phyloP scores from a whole-genome alignment of 2,329 filamentous ascomycete species.

The Cucurbitaria berberidis region DNA sequence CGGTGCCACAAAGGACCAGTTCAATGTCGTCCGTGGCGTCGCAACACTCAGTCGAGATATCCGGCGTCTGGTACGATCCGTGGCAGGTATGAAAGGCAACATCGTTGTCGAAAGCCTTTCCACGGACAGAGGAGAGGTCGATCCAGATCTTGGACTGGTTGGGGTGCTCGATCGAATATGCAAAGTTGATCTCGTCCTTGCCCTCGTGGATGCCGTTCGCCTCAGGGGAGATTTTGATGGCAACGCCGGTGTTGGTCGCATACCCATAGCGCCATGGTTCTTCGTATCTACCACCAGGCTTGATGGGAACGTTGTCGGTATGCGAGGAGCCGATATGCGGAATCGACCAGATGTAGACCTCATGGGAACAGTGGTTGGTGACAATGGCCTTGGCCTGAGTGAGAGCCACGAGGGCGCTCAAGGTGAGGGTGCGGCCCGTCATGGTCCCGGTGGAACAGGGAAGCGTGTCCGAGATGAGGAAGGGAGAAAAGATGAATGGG shows the following conservation, averaged over 20 bases:
- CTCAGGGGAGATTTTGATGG: constrained; percentile 35
- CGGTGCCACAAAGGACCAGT: constrained; percentile 30
- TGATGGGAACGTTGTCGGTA: constrained; percentile 23
- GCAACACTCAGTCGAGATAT: constrained; percentile 24
- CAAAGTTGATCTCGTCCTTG: constrained; percentile 32
- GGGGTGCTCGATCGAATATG: constrained; percentile 27
- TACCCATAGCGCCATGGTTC: constrained; percentile 33
- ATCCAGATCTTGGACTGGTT: constrained; percentile 27
- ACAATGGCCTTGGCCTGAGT: constrained; percentile 33
- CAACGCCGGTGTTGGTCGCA: constrained; percentile 23
- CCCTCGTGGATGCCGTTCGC: constrained; percentile 25
- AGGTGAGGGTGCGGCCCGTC: constrained; percentile 17
- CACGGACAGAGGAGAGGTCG: constrained; percentile 20
- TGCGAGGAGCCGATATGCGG: constrained; percentile 17
- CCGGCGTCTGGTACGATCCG: constrained; percentile 10
- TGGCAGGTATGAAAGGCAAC: constrained; percentile 28
- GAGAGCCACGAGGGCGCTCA: constrained; percentile 26
- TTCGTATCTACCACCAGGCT: constrained; percentile 24
- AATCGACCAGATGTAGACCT: constrained; percentile 33
- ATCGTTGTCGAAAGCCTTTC: constrained; percentile 15
- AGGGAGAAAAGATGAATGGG: constrained; percentile 5
- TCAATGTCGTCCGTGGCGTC: constrained; percentile 30
- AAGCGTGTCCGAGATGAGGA: neutral
- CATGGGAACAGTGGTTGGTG: constrained; percentile 31
- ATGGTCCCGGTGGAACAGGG: constrained; percentile 13